Conservation (phyloP, 805 yeast genomes). For the Blastobotrys robertii region DNA sequence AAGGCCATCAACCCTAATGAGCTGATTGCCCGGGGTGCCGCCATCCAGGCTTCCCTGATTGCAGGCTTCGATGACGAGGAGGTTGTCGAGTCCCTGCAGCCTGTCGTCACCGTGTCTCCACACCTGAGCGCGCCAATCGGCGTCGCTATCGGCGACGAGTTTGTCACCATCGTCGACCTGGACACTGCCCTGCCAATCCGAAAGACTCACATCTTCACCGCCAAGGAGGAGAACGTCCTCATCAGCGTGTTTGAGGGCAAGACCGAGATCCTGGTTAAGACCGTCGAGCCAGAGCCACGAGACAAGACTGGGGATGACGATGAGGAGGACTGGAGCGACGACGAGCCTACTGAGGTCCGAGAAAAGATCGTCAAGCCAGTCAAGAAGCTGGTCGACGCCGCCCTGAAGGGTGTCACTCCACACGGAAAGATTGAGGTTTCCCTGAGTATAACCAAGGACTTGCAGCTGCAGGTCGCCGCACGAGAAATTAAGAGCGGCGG, state of each 20-base stretch:
- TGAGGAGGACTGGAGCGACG: constrained; percentile 45
- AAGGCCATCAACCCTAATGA: constrained; percentile 85
- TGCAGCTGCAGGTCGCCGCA: constrained; percentile 53
- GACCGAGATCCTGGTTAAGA: constrained; percentile 67
- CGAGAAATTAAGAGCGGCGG: constrained; percentile 23
- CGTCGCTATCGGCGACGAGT: constrained; percentile 56
- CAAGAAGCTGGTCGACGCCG: constrained; percentile 66
- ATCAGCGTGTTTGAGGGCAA: constrained; percentile 79
- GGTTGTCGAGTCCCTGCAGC: constrained; percentile 75
- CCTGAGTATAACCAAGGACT: constrained; percentile 55
- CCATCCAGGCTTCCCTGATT: constrained; percentile 83
- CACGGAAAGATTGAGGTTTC: constrained; percentile 55
- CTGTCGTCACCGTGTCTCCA: constrained; percentile 78
- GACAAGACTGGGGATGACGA: constrained; percentile 41
- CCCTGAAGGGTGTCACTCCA: constrained; percentile 57
- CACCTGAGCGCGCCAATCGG: constrained; percentile 83
- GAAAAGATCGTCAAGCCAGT: constrained; percentile 68
- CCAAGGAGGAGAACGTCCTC: constrained; percentile 48
- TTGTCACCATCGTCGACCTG: constrained; percentile 61
- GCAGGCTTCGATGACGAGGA: constrained; percentile 75
- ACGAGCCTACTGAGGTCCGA: constrained; percentile 81
- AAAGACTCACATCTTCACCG: constrained; percentile 55
- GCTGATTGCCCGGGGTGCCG: constrained; percentile 87
- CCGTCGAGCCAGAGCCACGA: constrained; percentile 50
- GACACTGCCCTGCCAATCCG: constrained; percentile 90